Conservation (phyloP, 2,329 filamentous ascomycete species). For the Myriosclerotinia curreyana region DNA sequence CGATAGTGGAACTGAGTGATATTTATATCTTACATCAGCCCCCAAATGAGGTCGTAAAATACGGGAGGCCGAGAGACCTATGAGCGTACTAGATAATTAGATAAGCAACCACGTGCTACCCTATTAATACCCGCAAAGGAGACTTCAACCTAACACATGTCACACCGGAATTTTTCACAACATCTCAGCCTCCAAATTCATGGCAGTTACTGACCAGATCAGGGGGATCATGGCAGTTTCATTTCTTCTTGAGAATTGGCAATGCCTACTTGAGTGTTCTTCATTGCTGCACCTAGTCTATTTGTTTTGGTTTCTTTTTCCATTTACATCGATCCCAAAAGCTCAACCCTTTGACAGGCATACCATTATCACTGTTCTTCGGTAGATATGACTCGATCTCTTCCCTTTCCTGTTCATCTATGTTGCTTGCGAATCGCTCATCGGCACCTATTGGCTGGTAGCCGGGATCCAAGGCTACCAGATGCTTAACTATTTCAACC, state of each 20-base stretch:
- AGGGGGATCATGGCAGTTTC: no score
- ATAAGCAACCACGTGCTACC: not conserved
- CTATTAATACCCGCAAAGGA: no score
- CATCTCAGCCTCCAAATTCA: not conserved
- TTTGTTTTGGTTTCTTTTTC: conserved; percentile 5
- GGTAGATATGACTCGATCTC: conserved; percentile 16
- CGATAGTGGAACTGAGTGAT: not conserved
- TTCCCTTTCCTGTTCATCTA: not conserved
- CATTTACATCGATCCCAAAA: conserved; percentile 15
- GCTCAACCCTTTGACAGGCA: conserved; percentile 6
- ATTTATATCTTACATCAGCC: conserved; percentile 17
- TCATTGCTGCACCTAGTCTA: not conserved
- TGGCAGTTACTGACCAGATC: no score
- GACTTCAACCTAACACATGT: not conserved
- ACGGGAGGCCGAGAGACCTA: not conserved
- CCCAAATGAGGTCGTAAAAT: conserved; percentile 4
- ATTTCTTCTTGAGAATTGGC: not conserved
- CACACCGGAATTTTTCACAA: no score
- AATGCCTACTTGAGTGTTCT: no score
- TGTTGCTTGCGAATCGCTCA: conserved; percentile 10
- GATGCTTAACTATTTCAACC: conserved; percentile 15
- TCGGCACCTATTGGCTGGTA: conserved; percentile 11
- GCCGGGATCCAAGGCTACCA: conserved; percentile 3
- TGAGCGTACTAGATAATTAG: not conserved
- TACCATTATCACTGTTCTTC: not conserved